These are phyloP conservation scores for Puccinia coronata DNA, from an alignment of 1,284 basidiomycete species.

Conservation along the genomic window DNA sequence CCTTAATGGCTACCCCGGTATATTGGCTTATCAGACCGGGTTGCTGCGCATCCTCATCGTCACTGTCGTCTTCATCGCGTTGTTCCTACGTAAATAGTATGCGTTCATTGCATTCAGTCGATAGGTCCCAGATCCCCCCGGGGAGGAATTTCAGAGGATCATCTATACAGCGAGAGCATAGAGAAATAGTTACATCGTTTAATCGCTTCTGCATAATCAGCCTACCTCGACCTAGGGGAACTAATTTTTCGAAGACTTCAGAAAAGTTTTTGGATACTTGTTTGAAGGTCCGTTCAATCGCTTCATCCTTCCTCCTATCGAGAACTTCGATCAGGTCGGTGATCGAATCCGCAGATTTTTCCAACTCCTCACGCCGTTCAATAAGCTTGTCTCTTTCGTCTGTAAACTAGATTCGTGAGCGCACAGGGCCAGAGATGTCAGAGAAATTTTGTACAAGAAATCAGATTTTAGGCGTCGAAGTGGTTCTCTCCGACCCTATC, in stretches of 20 bases:
- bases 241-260: slow-evolving; percentile 95
- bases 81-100: slow-evolving; percentile 15
- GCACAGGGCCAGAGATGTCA: background rate
- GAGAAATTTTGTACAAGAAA: background rate
- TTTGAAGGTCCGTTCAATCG: slow-evolving; percentile 96
- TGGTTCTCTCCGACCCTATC: background rate
- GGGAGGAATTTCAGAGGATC: background rate
- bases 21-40: slow-evolving; percentile 77
- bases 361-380: slow-evolving; percentile 82
- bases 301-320: slow-evolving; percentile 96
- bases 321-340: slow-evolving; percentile 91
- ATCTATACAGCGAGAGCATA: slow-evolving; percentile 1
- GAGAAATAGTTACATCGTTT: slow-evolving; percentile 64
- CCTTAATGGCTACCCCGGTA: slow-evolving; percentile 91
- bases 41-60: slow-evolving; percentile 42
- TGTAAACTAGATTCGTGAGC: slow-evolving; percentile 66
- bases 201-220: slow-evolving; percentile 87
- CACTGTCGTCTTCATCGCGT: slow-evolving; percentile 33
- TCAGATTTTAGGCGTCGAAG: background rate
- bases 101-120: background rate
- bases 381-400: slow-evolving; percentile 91
- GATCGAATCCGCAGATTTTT: slow-evolving; percentile 83
- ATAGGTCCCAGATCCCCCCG: background rate
- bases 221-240: slow-evolving; percentile 85
- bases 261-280: slow-evolving; percentile 96